Base-by-base conservation (phyloP, 306 rosid genomes). In the Castanopsis chinensis region DNA sequence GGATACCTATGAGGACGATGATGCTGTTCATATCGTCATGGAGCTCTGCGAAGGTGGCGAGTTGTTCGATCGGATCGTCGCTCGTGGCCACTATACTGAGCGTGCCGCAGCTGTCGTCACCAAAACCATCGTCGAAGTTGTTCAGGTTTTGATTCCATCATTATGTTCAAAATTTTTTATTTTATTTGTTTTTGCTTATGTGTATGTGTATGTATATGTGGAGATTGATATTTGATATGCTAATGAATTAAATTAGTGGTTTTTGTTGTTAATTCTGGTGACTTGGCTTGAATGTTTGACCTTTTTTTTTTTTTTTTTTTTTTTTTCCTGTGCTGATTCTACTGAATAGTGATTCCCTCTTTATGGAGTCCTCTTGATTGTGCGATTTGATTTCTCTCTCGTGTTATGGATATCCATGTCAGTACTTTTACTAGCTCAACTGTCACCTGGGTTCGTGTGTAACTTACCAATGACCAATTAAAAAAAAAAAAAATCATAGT, bases 1-100 rank as follows among this genome's bases (percentile, higher is more conserved):
- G 78, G 98, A 93, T 45, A 91, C 99, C 0, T 96, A 85, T 6
- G 99, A 96, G 74, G 99, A 96, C 45, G 97, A 91, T 52, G 73
- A 73, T 73, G 97, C 91, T 4, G 99, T 96, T 30, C 99, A 96
- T 45, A 87, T 96, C n/a, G 99, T 96, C 17, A 96, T 96, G 99
- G 99, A 96, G 91, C 86, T 96, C 20, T 96, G 99, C 21, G 99
- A 93, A 55, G 99, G 99, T 0, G 99, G 99, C 0, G 99, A 96
- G 57, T 80, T 96, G 74, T 96, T 96, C 30, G 99, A 96, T 76
- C 88, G 99, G 77, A 96, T 96, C 75, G 99, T 96, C 1, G 89
- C 98, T 1, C 81, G 99, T 5, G 99, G 99, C 0, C 99, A 96
- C 69, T 96, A 96, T 84, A 93, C 97, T 0, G 99, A 96, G 82